A percentile compares a stretch with the other conserved stretches of the same genome.
Conservation (phyloP, 176 grass and related monocot species). For the Oryza rufipogon region DNA sequence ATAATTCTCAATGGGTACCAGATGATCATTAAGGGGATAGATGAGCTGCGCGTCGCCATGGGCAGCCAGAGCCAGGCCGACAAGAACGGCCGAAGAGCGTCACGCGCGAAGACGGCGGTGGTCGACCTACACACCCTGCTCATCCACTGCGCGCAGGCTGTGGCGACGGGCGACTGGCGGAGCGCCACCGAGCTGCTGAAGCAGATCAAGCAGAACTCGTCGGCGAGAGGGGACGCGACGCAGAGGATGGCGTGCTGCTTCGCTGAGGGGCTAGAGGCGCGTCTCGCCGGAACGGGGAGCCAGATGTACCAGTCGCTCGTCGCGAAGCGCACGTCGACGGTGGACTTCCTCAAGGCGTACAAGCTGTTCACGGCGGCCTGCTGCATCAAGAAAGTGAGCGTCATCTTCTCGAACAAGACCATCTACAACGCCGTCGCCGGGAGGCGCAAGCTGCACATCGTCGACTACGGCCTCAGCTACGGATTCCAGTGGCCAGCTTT, state of each 20-base stretch:
- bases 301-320: slow-evolving; percentile 45
- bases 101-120: neutral
- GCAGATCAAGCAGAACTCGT: slow-evolving; percentile 47
- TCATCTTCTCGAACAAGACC: slow-evolving; percentile 48
- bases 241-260: slow-evolving; percentile 73
- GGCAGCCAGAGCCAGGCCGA: neutral
- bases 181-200: slow-evolving; percentile 51
- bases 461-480: slow-evolving; percentile 37
- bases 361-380: slow-evolving; percentile 54
- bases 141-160: too few relatives aligned
- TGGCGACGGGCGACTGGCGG: slow-evolving; percentile 36
- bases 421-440: slow-evolving; percentile 22
- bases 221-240: slow-evolving; percentile 37
- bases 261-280: slow-evolving; percentile 63
- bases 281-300: slow-evolving; percentile 66
- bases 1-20: slow-evolving; percentile 40
- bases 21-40: slow-evolving; percentile 5
- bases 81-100: neutral
- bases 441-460: slow-evolving; percentile 48
- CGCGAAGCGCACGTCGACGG: slow-evolving; percentile 7
- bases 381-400: slow-evolving; percentile 50
- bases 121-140: too few relatives aligned
- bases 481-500: slow-evolving; percentile 55
- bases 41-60: slow-evolving; percentile 42
- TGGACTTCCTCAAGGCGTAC: slow-evolving; percentile 54